Evolutionary conservation across 2,329 filamentous ascomycete species (phyloP), one percentile per base, ranked within the genome.

Genomic region (Dactylella cylindrospora): DNA sequence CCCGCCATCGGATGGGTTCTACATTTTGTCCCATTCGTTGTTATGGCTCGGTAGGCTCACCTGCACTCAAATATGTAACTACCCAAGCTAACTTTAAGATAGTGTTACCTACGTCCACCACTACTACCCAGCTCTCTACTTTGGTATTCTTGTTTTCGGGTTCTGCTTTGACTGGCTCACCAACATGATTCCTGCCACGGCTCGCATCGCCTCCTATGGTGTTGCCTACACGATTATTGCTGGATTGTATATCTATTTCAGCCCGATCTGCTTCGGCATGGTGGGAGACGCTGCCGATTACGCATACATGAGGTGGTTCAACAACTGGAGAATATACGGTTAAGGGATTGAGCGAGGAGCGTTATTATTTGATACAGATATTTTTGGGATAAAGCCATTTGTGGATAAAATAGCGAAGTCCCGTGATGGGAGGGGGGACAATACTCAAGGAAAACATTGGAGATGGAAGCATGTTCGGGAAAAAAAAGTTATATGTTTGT

Each of bases 41-140:
- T 93, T 71, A 98, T 98, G 94, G 93, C 90, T 8, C 49, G 59
- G 59, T 64, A 50, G 41, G 59, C 4, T 26, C n/a, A 20, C 38
- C 38, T 10, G 38, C 25, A 1, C 15, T 15, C 20, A 17, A 9
- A 5, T 10, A 35, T n/a, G 31, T n/a, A 33, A 13, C 6, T 38
- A 12, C 12, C 5, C 5, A 33, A 28, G 17, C 59, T 64, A 41
- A 64, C 31, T 23, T 25, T 33, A 6, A n/a, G 33, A 23, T 39
- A 67, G 93, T 79, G 93, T 98, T 64, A 98, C 93, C 12, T 98
- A 98, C 71, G 93, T 98, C 50, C 93, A 98, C 74, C 93, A 98
- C 77, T 98, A 98, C 79, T 98, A 97, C 74, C 93, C 93, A 8
- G 93, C 93, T 7, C 82, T 98, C 8, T 98, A 97, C 78, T 98